Conservation (phyloP, 768 basidiomycete species). For the Pisolithus sp. region DNA sequence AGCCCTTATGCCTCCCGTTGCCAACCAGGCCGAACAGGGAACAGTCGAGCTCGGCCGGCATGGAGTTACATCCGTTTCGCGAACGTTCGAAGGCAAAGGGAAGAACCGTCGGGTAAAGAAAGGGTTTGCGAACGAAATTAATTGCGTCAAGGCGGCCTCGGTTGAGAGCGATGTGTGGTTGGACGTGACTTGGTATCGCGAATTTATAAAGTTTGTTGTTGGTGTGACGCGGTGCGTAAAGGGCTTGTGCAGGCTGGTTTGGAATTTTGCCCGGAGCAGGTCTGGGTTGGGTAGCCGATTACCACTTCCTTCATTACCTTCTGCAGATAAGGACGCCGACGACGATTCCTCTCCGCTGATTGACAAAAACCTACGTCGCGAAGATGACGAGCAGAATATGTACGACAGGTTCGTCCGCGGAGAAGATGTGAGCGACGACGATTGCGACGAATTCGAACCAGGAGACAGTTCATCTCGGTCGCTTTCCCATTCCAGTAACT, state of each 20-base stretch:
- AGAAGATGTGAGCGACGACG: constrained; percentile 47
- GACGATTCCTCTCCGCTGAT: constrained; percentile 3
- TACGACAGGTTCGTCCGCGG: constrained; percentile 59
- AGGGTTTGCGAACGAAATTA: constrained; percentile 50
- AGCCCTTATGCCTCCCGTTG: constrained; percentile 11
- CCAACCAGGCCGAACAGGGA: constrained; percentile 20
- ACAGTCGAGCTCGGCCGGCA: constrained; percentile 35
- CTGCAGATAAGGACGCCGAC: constrained; percentile 2
- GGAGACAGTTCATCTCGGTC: constrained; percentile 10
- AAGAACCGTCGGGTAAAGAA: constrained; percentile 18
- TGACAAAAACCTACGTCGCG: constrained; percentile 2
- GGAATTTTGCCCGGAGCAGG: constrained; percentile 13
- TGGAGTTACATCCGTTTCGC: constrained; percentile 37
- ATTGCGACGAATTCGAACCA: constrained; percentile 35
- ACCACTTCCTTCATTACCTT: neutral
- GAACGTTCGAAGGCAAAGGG: constrained; percentile 20
- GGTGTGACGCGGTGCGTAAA: constrained; percentile 25
- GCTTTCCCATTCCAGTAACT: constrained; percentile 14
- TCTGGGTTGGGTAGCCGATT: constrained; percentile 4
- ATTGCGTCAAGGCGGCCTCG: constrained; percentile 30
- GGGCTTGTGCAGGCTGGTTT: constrained; percentile 10
- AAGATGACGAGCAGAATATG: constrained; percentile 31
- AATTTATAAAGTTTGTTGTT: constrained; percentile 29
- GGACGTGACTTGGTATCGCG: constrained; percentile 37
- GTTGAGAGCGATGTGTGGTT: constrained; percentile 33